Percentiles rank a stretch among this genome's conserved stretches.
These are phyloP conservation scores for Geotrichum citri-aurantii DNA, from an alignment of 1,139 yeast species.

Conservation along the genomic window DNA sequence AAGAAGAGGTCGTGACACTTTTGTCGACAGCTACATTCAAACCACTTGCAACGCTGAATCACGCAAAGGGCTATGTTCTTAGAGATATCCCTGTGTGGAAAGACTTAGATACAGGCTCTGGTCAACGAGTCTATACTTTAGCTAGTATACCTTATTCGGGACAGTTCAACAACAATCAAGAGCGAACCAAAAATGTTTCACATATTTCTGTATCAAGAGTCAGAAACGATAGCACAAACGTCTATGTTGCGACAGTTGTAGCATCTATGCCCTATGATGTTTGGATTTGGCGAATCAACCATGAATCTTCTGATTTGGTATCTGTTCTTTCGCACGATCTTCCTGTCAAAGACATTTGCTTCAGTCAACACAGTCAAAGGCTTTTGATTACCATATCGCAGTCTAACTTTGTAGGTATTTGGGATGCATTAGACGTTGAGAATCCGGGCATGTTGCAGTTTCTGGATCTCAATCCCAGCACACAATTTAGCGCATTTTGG, in stretches of 20 bases:
- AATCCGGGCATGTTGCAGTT: constrained; percentile 12
- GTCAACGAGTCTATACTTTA: constrained; percentile 15
- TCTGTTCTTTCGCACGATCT: constrained; percentile 9
- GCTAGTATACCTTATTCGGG: constrained; percentile 20
- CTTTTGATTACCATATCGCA: constrained; percentile 8
- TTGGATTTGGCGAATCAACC: constrained; percentile 19
- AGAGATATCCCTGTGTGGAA: constrained; percentile 25
- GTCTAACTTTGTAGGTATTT: constrained; percentile 15
- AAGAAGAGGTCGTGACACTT: constrained; percentile 21
- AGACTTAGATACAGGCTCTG: constrained; percentile 17
- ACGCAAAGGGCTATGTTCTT: constrained; percentile 20
- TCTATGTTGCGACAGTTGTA: constrained; percentile 19
- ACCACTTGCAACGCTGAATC: constrained; percentile 22
- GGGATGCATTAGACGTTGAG: constrained; percentile 10
- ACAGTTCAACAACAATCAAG: neutral
- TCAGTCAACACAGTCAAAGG: constrained; percentile 3
- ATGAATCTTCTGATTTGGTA: constrained; percentile 2
- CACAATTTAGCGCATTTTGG: constrained; percentile 6
- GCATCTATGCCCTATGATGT: constrained; percentile 18
- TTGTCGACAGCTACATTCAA: constrained; percentile 21
- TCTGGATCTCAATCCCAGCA: constrained; percentile 7
- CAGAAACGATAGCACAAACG: neutral
- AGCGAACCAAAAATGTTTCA: neutral
- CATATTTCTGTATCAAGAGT: constrained; percentile 10
- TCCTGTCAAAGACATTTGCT: constrained; percentile 4